A percentile compares a stretch with the other conserved stretches of the same genome.
Evolutionary conservation across 2,329 filamentous ascomycete genomes (phyloP).

Genomic region (Pestalotiopsis sp.): DNA sequence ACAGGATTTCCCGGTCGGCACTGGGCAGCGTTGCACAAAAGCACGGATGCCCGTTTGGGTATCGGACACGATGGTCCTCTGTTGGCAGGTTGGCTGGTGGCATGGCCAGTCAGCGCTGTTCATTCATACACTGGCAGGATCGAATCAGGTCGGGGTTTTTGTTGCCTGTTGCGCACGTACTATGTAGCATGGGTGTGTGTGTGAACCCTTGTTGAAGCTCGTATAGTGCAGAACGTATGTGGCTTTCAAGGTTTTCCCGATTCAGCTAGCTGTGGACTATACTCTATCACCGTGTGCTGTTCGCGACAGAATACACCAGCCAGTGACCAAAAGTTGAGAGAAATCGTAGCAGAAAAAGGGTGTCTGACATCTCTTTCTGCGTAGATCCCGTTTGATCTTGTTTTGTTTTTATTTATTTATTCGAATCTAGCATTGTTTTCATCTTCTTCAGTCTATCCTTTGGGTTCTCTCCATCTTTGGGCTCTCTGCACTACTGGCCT

Average conservation of each 20-base stretch:
- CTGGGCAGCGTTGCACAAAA: conserved; percentile 9
- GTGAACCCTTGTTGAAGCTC: background rate
- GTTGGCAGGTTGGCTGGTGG: background rate
- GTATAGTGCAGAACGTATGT: background rate
- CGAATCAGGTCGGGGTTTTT: background rate
- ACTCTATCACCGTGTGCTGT: background rate
- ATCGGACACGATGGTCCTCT: background rate
- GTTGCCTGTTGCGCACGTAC: background rate
- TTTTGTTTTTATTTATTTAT: background rate
- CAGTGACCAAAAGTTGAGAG: background rate
- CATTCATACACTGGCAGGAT: background rate
- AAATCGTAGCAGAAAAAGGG: background rate
- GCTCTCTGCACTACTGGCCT: background rate
- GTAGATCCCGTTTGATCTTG: background rate
- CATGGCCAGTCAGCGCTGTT: too few relatives aligned
- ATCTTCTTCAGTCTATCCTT: background rate
- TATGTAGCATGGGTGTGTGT: background rate
- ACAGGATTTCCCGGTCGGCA: background rate
- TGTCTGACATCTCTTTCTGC: background rate
- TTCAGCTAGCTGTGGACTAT: background rate
- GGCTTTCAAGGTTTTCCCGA: background rate
- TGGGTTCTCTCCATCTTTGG: background rate
- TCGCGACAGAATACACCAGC: background rate
- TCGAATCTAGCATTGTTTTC: background rate
- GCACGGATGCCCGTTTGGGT: background rate